These are phyloP conservation scores for Microsporum audouinii DNA, from an alignment of 2,329 filamentous ascomycete species.

Conservation along the genomic window DNA sequence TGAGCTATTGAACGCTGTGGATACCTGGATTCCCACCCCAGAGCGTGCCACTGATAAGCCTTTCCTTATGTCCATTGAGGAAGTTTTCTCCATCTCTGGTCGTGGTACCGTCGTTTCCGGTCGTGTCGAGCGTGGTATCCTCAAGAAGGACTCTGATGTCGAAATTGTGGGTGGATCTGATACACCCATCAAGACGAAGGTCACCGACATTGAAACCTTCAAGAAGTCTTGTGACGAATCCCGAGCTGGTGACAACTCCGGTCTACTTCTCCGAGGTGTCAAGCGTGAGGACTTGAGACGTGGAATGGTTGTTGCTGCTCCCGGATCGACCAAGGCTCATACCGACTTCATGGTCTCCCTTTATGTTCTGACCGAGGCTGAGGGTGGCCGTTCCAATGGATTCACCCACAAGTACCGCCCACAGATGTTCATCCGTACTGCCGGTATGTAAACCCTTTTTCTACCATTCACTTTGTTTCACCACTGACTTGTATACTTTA, in stretches of 20 bases:
- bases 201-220: constrained; percentile 99
- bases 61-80: constrained; percentile 97
- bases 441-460: constrained; percentile 50
- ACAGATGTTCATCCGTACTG: constrained; percentile 90
- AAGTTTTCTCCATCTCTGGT: constrained; percentile 79
- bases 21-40: constrained; percentile 93
- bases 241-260: constrained; percentile 93
- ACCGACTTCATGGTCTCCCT: constrained; percentile 88
- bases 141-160: constrained; percentile 91
- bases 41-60: constrained; percentile 92
- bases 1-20: constrained; percentile 78
- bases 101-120: constrained; percentile 95
- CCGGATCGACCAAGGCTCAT: constrained; percentile 74
- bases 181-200: constrained; percentile 89
- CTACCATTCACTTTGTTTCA: background rate
- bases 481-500: background rate
- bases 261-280: constrained; percentile 87
- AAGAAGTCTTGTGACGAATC: constrained; percentile 99
- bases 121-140: constrained; percentile 85
- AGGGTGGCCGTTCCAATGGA: constrained; percentile 92
- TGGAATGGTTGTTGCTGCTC: constrained; percentile 86
- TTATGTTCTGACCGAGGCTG: constrained; percentile 95
- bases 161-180: constrained; percentile 83
- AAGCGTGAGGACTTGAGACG: constrained; percentile 89
- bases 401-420: constrained; percentile 96